Base-by-base conservation (phyloP, 75 land plant genomes). In the Adiantum capillusveneris region DNA sequence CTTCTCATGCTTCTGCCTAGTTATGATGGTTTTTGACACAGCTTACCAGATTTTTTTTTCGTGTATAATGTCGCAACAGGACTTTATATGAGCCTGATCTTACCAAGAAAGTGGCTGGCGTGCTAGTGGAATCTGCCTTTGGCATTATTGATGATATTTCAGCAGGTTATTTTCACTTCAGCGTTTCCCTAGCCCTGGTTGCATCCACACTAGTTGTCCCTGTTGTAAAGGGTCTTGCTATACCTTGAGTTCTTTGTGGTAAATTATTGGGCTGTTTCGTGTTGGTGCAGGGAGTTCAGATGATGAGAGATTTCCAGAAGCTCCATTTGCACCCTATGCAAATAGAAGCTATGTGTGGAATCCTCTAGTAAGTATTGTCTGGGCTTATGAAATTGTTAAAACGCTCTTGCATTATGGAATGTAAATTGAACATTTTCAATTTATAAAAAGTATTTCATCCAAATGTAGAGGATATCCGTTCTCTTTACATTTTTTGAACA, bases 251-350 rank as follows among this genome's bases (percentile, higher is more conserved):
- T n/a, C n/a, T n/a, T n/a, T n/a, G n/a, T n/a, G n/a, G n/a, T n/a
- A n/a, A n/a, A n/a, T n/a, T n/a, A n/a, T n/a, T n/a, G n/a, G n/a
- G n/a, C n/a, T n/a, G n/a, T n/a, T n/a, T n/a, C n/a, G n/a, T n/a
- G 14, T 16, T 57, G 31, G 41, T 62, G 44, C 41, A 75, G 87
- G 82, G 9, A 75, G 77, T 27, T 94, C 90, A 54, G 82, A 84
- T 13, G 96, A 58, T 49, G 65, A 58, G 25, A 79, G 64, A 25
- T 94, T 89, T 59, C 98, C 98, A 24, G 84, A 72, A 58, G 85
- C 91, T 31, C 74, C 74, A 65, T 94, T 94, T 80, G 81, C 98
- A 41, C 96, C 98, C 18, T 94, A 94, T 52, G 34, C 59, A 42
- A 69, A 65, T 26, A 51, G 30, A 20, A 64, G 57, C 25, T 86